A percentile compares a stretch with the other conserved stretches of the same genome.
phyloP scores from a whole-genome alignment of 2,329 filamentous ascomycete genomes.

The Colletotrichum australisinense region DNA sequence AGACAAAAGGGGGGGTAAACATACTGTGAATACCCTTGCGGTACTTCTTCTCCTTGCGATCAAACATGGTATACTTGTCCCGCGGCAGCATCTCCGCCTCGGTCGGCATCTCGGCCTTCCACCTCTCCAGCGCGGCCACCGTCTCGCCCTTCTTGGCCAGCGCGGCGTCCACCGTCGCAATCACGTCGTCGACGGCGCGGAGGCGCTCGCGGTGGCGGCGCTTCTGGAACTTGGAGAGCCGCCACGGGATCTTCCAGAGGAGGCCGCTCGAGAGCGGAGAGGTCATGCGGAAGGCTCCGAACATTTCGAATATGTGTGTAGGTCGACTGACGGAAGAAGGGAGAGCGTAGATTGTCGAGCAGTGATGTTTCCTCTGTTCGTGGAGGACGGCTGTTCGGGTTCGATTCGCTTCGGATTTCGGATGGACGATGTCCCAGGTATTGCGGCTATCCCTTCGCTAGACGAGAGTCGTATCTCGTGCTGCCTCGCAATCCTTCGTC shows the following conservation, averaged over 20 bases:
- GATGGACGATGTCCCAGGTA: neutral
- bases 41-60: conserved; percentile 94
- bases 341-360: neutral
- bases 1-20: conserved; percentile 50
- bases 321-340: neutral
- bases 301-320: conserved; percentile 68
- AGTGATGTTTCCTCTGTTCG: neutral
- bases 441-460: fast-evolving
- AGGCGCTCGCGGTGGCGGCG: conserved; percentile 85
- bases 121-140: conserved; percentile 83
- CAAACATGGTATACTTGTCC: conserved; percentile 99
- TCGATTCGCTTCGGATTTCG: neutral
- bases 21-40: conserved; percentile 97
- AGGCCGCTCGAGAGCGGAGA: conserved; percentile 82
- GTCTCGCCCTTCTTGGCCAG: conserved; percentile 79
- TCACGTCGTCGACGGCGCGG: conserved; percentile 86
- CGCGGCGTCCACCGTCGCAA: conserved; percentile 83
- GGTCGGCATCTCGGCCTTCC: conserved; percentile 96
- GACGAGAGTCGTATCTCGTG: neutral
- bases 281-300: conserved; percentile 84
- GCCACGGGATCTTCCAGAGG: conserved; percentile 97
- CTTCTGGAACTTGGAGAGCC: conserved; percentile 92
- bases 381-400: neutral
- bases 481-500: neutral
- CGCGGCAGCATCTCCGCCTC: conserved; percentile 95